Percentiles rank a stretch among this genome's conserved stretches.
Conservation (phyloP, 192 early-diverging fungal species). For the Funneliformis geosporum region DNA sequence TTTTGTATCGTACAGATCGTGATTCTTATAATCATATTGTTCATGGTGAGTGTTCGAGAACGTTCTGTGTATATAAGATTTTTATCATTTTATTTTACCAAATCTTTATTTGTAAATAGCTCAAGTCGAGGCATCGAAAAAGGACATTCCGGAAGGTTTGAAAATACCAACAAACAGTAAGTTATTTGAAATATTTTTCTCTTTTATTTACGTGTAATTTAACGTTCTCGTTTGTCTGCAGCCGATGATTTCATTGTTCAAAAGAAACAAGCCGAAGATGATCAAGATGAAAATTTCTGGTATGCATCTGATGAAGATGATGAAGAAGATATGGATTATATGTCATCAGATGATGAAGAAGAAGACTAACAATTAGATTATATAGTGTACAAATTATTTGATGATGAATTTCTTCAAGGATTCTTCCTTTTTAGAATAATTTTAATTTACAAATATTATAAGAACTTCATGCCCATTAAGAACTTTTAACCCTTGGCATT, state of each 20-base stretch:
- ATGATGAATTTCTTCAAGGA: not conserved
- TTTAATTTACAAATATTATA: not conserved
- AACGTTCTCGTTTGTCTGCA: constrained; percentile 18
- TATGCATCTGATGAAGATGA: constrained; percentile 44
- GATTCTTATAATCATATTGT: constrained; percentile 44
- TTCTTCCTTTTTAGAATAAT: constrained; percentile 7
- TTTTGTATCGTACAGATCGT: constrained; percentile 48
- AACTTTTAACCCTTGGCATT: not conserved
- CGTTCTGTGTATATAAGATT: not conserved
- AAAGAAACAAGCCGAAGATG: constrained; percentile 43
- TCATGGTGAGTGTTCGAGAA: constrained; percentile 35
- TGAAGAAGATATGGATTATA: constrained; percentile 39
- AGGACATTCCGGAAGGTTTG: constrained; percentile 51
- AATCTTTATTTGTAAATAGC: constrained; percentile 28
- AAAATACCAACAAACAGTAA: constrained; percentile 48
- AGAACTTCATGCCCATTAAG: not conserved
- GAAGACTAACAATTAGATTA: constrained; percentile 25
- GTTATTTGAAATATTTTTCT: constrained; percentile 27
- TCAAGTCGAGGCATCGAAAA: constrained; percentile 52
- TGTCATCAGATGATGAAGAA: constrained; percentile 39
- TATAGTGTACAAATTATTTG: not conserved
- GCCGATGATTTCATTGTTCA: constrained; percentile 30
- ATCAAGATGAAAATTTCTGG: constrained; percentile 39
- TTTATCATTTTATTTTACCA: not conserved
- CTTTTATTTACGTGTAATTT: not conserved